Evolutionary conservation across 805 yeast genomes (phyloP).

Genomic region (Wickerhamiella parazyma): DNA sequence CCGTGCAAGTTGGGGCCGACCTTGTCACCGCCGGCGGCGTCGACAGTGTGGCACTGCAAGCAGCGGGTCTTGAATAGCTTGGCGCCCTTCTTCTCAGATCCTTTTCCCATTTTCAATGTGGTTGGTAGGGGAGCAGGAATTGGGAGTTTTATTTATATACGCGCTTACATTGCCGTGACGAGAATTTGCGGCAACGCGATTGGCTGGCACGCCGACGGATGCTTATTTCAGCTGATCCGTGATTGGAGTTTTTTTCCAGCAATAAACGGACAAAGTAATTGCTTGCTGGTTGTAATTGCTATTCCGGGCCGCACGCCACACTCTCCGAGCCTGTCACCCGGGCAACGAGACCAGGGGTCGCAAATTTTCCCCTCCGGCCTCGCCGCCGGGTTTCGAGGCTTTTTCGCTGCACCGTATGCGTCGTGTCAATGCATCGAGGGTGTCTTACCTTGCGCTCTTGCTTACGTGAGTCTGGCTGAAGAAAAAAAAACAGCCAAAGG

Average conservation of each 20-base stretch:
- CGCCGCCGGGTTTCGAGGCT: too few species aligned
- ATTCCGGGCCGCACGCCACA: too few species aligned
- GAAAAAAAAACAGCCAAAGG: too few species aligned
- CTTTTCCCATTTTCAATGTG: slow-evolving; percentile 22
- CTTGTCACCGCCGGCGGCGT: slow-evolving; percentile 92
- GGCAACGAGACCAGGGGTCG: too few species aligned
- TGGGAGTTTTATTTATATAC: slow-evolving; percentile 5
- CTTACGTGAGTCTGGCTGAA: too few species aligned
- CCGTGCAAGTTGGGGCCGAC: slow-evolving; percentile 99
- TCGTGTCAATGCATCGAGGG: too few species aligned
- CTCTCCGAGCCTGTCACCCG: too few species aligned
- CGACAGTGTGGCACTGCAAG: slow-evolving; percentile 96
- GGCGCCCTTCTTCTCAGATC: slow-evolving; percentile 90
- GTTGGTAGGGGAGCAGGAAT: neutral
- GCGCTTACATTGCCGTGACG: slow-evolving; percentile 2
- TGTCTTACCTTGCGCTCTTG: too few species aligned
- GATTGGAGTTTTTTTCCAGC: neutral
- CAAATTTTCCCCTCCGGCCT: too few species aligned
- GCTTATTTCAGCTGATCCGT: neutral
- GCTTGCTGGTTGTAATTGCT: too few species aligned
- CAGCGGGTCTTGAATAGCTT: slow-evolving; percentile 97
- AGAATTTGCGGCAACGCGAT: neutral
- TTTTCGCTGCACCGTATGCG: too few species aligned
- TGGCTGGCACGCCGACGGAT: neutral
- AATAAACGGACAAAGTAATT: too few species aligned